Evolutionary conservation across 2,329 filamentous ascomycete species (phyloP), one percentile per base, ranked within the genome.

Genomic region (Graphilbum fragrans): DNA sequence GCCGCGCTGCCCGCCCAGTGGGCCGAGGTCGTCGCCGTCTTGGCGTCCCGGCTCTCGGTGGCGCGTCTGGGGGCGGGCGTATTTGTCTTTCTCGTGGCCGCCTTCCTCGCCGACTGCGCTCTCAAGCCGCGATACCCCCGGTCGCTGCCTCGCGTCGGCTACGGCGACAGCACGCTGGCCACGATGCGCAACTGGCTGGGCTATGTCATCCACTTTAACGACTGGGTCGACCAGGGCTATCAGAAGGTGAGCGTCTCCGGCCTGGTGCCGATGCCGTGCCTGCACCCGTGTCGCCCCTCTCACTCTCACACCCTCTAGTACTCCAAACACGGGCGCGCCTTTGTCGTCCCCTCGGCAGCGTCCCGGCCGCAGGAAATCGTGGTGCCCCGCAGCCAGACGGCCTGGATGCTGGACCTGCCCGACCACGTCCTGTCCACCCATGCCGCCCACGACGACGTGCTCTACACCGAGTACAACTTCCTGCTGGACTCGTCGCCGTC

Each of bases 391-490:
- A 59, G 58, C 1, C 62, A 67, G 49, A 59, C 64, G 9, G 50
- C 54, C 9, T 70, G 66, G 66, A 58, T 69, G 51, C 58, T 69
- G 44, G 63, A 66, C 34, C 60, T 65, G 47, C 65, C 66, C n/a
- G 66, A 69, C 42, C 49, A 52, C 22, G 48, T 64, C 2, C 52
- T 69, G 22, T 67, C 63, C 2, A 55, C 64, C 1, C 52, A 60
- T 38, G 53, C 60, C 2, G 64, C 66, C 0, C 66, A 70, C 47
- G 64, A 69, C 44, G 64, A 70, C 42, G 55, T 63, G 5, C 47
- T 66, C 43, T 63, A 62, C 41, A 50, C 59, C 49, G 58, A 64
- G 55, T 41, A 45, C 60, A 59, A 67, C 47, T 67, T 70, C 42
- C 55, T 69, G 19, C 57, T 59, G 20, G 50, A 49, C 27, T 27